Conservation (phyloP, 1,284 basidiomycete species). For the Cryptococcus sp. region DNA sequence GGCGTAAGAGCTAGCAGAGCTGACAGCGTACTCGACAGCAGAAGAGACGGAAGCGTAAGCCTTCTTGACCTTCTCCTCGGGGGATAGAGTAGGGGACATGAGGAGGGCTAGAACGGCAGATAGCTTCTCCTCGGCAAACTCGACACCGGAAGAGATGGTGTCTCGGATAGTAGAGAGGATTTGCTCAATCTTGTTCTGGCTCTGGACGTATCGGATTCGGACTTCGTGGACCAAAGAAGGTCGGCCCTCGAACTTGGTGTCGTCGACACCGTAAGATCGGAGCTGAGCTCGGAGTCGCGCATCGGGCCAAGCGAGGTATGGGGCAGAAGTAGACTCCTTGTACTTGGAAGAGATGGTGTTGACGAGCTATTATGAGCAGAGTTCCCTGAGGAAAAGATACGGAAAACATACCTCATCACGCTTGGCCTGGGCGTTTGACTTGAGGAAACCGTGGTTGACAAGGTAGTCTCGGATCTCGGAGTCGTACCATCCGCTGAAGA, state of each 20-base stretch:
- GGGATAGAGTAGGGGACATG: conserved; percentile 39
- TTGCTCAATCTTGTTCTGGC: conserved; percentile 56
- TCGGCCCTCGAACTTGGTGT: conserved; percentile 59
- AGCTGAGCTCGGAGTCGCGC: conserved; percentile 79
- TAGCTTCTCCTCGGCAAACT: conserved; percentile 65
- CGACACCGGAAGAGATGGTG: conserved; percentile 60
- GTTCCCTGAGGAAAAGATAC: not conserved
- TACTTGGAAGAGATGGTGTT: conserved; percentile 41
- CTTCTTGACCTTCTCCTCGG: conserved; percentile 45
- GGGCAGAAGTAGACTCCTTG: conserved; percentile 50
- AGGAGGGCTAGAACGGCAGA: conserved; percentile 35
- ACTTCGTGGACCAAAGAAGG: conserved; percentile 68
- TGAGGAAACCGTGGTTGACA: conserved; percentile 66
- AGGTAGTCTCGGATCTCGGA: conserved; percentile 73
- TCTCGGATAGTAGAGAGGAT: conserved; percentile 60
- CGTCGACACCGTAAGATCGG: conserved; percentile 65
- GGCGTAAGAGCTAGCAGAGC: conserved; percentile 31
- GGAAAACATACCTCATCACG: conserved; percentile 61
- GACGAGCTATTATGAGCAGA: conserved; percentile 15
- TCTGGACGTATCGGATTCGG: conserved; percentile 67
- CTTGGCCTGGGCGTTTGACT: conserved; percentile 61
- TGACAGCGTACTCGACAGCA: conserved; percentile 26
- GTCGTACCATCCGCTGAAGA: conserved; percentile 73
- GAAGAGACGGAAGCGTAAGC: conserved; percentile 41
- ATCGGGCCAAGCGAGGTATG: conserved; percentile 83